These are phyloP conservation scores for Marvania coccoides DNA, from an alignment of 139 green algal species.

Conservation along the genomic window DNA sequence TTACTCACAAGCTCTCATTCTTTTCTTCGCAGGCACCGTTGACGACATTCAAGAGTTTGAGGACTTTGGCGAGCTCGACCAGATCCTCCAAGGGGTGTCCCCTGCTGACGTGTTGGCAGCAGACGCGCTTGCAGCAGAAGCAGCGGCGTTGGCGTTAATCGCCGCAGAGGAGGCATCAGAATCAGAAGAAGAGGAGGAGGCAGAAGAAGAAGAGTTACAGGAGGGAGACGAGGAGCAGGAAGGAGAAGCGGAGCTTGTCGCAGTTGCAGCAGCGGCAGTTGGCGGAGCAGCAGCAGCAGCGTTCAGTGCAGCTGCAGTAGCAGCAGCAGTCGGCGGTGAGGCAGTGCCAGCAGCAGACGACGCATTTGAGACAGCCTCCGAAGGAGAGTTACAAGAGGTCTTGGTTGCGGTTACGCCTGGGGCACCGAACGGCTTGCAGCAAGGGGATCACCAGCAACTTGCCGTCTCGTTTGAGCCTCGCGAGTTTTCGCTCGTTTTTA, in stretches of 20 bases:
- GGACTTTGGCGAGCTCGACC: slow-evolving; percentile 31
- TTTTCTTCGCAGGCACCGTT: neutral
- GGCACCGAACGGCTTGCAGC: no score
- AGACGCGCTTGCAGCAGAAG: neutral
- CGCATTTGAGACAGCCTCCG: neutral
- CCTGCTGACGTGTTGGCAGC: neutral
- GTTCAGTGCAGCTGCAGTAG: neutral
- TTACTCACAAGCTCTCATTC: neutral
- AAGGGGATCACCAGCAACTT: no score
- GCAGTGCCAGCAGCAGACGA: neutral
- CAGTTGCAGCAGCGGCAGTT: neutral
- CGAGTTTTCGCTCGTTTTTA: no score
- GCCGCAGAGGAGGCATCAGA: neutral
- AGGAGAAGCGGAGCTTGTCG: no score
- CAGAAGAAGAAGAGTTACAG: neutral
- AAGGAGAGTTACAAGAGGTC: no score
- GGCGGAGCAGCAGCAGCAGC: neutral
- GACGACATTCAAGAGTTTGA: slow-evolving; percentile 32
- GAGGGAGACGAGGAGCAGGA: neutral
- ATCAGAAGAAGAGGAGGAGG: neutral
- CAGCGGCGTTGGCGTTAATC: neutral
- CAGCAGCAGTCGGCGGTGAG: neutral
- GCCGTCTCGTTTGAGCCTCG: no score
- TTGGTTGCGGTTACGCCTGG: no score
- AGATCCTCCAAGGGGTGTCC: neutral